A percentile compares a stretch with the other conserved stretches of the same genome.
phyloP scores from a whole-genome alignment of 2,329 filamentous ascomycete genomes.

The Pseudogymnoascus verrucosus region DNA sequence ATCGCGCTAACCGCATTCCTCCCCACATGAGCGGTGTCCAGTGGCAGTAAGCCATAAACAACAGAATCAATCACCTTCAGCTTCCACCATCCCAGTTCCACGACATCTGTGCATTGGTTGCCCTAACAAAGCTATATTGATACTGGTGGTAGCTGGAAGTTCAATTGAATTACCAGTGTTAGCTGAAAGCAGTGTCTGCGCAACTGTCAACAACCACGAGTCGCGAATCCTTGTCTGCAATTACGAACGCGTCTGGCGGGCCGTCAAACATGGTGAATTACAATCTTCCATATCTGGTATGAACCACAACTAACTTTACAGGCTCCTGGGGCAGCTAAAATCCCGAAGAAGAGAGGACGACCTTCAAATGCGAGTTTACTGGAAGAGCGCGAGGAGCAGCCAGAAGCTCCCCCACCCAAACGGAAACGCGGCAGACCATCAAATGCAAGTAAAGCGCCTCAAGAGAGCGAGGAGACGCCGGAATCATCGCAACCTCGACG shows the following conservation, averaged over 20 bases:
- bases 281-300: background rate
- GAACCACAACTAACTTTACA: background rate
- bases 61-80: background rate
- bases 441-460: background rate
- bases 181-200: background rate
- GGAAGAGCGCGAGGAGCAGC: background rate
- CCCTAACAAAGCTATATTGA: background rate
- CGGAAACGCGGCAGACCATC: conserved; percentile 13
- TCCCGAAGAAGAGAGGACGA: conserved; percentile 7
- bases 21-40: background rate
- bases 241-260: background rate
- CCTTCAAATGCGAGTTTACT: conserved; percentile 11
- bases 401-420: background rate
- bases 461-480: background rate
- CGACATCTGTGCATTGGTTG: background rate
- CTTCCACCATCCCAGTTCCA: background rate
- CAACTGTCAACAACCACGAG: background rate
- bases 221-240: background rate
- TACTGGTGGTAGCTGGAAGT: background rate
- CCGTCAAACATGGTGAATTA: background rate
- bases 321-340: background rate
- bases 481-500: background rate
- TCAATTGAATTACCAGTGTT: background rate
- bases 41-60: background rate
- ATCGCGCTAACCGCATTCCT: background rate